Evolutionary conservation across 345 rosid genomes (phyloP).

Genomic region (Eucalyptus viminalis): DNA sequence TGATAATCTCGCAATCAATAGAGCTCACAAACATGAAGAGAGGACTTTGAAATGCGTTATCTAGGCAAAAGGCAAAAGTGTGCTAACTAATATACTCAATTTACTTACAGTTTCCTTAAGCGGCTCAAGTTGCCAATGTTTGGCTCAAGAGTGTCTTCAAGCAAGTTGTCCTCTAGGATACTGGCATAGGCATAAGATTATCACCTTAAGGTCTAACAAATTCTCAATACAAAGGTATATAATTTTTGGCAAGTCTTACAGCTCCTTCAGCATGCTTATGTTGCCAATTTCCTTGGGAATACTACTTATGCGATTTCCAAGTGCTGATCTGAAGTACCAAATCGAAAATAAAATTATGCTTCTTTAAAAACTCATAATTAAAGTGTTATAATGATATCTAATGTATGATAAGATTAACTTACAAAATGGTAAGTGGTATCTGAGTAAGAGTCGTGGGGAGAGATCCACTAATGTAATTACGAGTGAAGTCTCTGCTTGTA

Average conservation of each 20-base stretch:
- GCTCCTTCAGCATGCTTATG: conserved; percentile 27
- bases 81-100: no score
- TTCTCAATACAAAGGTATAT: not conserved
- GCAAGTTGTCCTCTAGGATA: conserved; percentile 45
- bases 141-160: conserved; percentile 46
- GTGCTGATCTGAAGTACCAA: conserved; percentile 15
- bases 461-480: conserved; percentile 63
- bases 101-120: conserved; percentile 39
- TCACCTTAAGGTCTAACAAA: not conserved
- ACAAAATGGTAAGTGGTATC: conserved; percentile 43
- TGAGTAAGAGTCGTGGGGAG: conserved; percentile 40
- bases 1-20: not conserved
- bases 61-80: not conserved
- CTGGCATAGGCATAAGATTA: conserved; percentile 4
- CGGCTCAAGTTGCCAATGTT: conserved; percentile 49
- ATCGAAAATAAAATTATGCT: not conserved
- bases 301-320: conserved; percentile 62
- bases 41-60: no score
- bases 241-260: conserved; percentile 30
- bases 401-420: not conserved
- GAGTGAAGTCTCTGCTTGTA: conserved; percentile 48
- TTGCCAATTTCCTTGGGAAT: conserved; percentile 50
- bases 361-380: not conserved
- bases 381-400: not conserved
- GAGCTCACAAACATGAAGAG: no score